Evolutionary conservation across 768 basidiomycete species (phyloP), one percentile per base, ranked within the genome.

Genomic region (Gloeophyllum trabeum): DNA sequence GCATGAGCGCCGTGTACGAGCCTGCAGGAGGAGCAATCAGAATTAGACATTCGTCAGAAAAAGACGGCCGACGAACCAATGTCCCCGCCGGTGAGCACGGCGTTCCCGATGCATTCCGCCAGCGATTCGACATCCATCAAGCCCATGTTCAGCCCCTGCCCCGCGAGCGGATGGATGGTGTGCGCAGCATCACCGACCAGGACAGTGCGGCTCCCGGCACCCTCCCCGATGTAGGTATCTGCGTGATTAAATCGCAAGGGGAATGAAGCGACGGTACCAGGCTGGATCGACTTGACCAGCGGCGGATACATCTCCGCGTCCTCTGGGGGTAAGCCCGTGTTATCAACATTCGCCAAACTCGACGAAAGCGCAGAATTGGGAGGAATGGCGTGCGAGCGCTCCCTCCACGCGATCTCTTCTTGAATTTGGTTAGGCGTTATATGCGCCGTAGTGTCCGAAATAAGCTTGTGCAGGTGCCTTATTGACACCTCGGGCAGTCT

Each of bases 111-210:
- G 49, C 77, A 77, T 37, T 70, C 66, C 1, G 78, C 65, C 12
- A 99, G 72, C 43, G 72, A 71, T 53, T 81, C 72, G 2, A 82
- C 88, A 56, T 99, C 94, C 1, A 69, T 81, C 22, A 99, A 65
- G n/a, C 94, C 96, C 55, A 94, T 65, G 58, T 99, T 98, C 32
- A 98, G 68, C 0, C 94, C 96, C 57, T 98, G 94, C 2, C 96
- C 96, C 0, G 93, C 94, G 21, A 98, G 75, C 1, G 96, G 94
- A 55, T 98, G 94, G 1, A 91, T 67, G 0, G 88, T 89, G 54
- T 98, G 96, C 14, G 93, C 96, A 1, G 94, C 93, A 60, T 99
- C 96, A 2, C 96, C 96, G 1, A 98, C 75, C 5, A 98, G 77
- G 2, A 82, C 92, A 1, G 88, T 93, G 3, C 94, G 74, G 2